Base-by-base conservation (phyloP, 2,329 filamentous ascomycete species). In the Clonostachys solani region DNA sequence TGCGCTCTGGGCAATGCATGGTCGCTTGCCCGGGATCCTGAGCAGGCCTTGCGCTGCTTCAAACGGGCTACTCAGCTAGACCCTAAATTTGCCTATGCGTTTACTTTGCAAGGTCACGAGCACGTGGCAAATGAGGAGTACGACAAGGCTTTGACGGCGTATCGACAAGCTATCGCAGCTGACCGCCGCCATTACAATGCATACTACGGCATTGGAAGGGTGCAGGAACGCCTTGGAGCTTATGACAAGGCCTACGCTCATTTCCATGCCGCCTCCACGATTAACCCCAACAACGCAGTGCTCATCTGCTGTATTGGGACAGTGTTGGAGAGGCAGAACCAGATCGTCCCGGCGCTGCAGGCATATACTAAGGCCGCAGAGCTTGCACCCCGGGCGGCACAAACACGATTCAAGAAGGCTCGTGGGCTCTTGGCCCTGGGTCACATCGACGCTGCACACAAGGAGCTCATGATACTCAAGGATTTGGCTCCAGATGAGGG, bases 101-200 rank as follows among this genome's bases (percentile, higher is more conserved):
- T 92, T 64, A 97, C 94, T 0, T 71, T 99, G 4, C 92, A 97
- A 64, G 94, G 94, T 2, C 94, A 99, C 63, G 94, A 99, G 62
- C 90, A 96, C 62, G 86, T 97, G 41, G 82, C 89, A 35, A 97
- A 96, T 55, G 95, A 99, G 66, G 95, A 99, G 64, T 96, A 94
- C 60, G 92, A 97, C 62, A 96, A 96, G 63, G 94, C 94, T 0
- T 79, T 96, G 41, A 83, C 85, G 37, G 86, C 90, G 3, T 99
- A 96, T 65, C 83, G 95, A 34, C 82, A 86, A 46, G 92, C 90
- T 2, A 88, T 99, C 55, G 81, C 85, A 41, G 90, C 89, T 1
- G 92, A 99, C 60, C 83, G 81, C 47, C 84, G 92, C 17, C 92
- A 96, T 63, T 99, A 97, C 72, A 96, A 96, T 61, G 94, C 92